Evolutionary conservation across 2,329 filamentous ascomycete genomes (phyloP), one percentile per base, ranked within the genome.

Genomic region (Rhynchosporium secalis): DNA sequence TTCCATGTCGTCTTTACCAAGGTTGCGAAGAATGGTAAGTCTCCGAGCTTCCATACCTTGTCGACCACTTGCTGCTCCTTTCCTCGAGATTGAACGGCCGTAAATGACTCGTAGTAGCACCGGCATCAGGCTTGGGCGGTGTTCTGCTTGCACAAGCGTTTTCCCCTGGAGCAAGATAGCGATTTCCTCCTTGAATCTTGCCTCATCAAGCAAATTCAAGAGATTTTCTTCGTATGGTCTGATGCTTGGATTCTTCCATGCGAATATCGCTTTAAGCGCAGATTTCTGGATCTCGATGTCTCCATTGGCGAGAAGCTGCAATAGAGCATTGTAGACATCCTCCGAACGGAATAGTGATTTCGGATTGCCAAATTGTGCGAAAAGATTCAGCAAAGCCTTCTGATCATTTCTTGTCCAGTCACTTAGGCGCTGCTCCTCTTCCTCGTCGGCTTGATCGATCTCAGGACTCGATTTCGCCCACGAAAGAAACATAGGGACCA

Each of bases 111-210:
- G 85, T 40, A 99, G 83, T 31, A 99, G 80, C 4, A 99, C 85
- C 1, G 95, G 94, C 81, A 98, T 91, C 41, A 97, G 76, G 51
- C 86, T 84, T 3, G 78, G 72, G 8, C 89, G 86, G 72, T 99
- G 92, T 56, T 89, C 85, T 6, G 86, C 79, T 68, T 88, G 86
- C 67, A 97, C 89, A 60, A 87, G 77, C 62, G 86, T 86, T 20
- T 90, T 87, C 15, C 89, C 84, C 71, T 92, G 89, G 58, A 99
- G 83, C 67, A 99, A 89, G 4, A 95, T 86, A 0, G 92, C 89
- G n/a, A 99, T 82, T 73, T 98, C 94, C 71, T 98, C 95, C 72
- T 92, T 91, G 77, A 98, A 96, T 55, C 91, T 85, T 29, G 90
- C 87, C 66, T 98, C 95, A 68, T 99, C 95, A 8, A 98, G 83